Percentiles rank a stretch among this genome's conserved stretches.
Conservation (phyloP, 148 eudicot genomes). For the Rhododendron williamsianum region DNA sequence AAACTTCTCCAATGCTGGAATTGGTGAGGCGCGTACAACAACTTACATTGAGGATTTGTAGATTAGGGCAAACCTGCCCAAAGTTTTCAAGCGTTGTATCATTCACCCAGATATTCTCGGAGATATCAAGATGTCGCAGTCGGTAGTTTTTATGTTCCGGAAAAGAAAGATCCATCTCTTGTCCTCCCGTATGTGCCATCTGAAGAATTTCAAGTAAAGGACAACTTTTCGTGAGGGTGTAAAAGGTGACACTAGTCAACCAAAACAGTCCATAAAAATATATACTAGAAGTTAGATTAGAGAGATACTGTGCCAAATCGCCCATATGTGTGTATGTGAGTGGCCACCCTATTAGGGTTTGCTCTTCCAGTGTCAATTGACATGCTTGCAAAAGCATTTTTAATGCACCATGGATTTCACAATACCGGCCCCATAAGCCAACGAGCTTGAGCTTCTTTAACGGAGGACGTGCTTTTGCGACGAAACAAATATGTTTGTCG, state of each 20-base stretch:
- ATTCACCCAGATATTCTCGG: fast-evolving
- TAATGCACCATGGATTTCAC: too few relatives aligned
- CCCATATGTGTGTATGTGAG: background rate
- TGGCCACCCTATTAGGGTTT: background rate
- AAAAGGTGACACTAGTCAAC: background rate
- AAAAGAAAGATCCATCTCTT: too few relatives aligned
- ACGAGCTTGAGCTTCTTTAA: background rate
- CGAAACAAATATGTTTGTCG: background rate
- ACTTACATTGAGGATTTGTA: background rate
- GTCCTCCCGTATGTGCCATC: fast-evolving
- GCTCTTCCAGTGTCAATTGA: background rate
- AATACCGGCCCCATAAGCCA: fast-evolving
- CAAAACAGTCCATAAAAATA: background rate
- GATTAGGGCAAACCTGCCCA: background rate
- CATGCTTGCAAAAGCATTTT: background rate
- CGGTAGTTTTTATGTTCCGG: fast-evolving
- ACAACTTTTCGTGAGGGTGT: too few relatives aligned
- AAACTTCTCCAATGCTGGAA: background rate
- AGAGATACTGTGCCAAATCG: background rate
- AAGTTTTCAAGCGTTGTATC: background rate
- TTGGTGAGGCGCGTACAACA: fast-evolving
- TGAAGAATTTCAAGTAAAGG: too few relatives aligned
- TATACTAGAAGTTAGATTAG: too few relatives aligned
- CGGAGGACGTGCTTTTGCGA: background rate
- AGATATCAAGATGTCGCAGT: background rate